Base-by-base conservation (phyloP, 1,139 yeast species). In the Saccharomyces hybrid region DNA sequence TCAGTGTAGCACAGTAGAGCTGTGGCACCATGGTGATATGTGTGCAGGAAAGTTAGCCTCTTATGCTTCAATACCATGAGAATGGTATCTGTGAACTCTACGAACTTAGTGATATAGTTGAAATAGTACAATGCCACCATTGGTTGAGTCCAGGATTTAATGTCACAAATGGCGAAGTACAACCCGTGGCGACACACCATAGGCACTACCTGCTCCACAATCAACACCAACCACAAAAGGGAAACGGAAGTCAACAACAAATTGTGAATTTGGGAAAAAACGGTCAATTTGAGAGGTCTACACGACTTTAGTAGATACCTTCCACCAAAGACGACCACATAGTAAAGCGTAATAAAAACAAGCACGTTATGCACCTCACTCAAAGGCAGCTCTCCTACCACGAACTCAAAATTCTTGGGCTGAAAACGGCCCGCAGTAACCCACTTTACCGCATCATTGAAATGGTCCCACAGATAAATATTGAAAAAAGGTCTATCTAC, bases 141-240 rank as follows among this genome's bases (percentile, higher is more conserved):
- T 20, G 23, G 23, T 20, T 20, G 23, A 3, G 23, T 20, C 23
- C 23, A 20, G 4, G 23, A 20, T 20, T 3, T 20, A 20, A 20
- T 20, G 23, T 20, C 23, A 20, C 23, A 20, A 20, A 20, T 20
- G 23, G 23, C 23, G 23, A 20, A 20, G 23, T 20, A 20, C 23
- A 20, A 20, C 23, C 23, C 23, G 59, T 86, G 77, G 59, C 73
- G 69, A 64, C 75, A 77, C 59, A 85, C 73, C 69, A 86, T 81
- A 50, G 95, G 93, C 57, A 84, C 70, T 58, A 86, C 73, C 70
- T 86, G 93, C 71, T 86, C 95, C 50, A 80, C 71, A 82, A 85
- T 80, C 64, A 86, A 76, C 4, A 79, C 66, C 63, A 85, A 75
- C 62, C 86, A 72, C 16, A 81, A 71, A 52, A 82, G 75, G 2